Conservation (phyloP, 441 rosid genomes). For the Gossypium aridum region DNA sequence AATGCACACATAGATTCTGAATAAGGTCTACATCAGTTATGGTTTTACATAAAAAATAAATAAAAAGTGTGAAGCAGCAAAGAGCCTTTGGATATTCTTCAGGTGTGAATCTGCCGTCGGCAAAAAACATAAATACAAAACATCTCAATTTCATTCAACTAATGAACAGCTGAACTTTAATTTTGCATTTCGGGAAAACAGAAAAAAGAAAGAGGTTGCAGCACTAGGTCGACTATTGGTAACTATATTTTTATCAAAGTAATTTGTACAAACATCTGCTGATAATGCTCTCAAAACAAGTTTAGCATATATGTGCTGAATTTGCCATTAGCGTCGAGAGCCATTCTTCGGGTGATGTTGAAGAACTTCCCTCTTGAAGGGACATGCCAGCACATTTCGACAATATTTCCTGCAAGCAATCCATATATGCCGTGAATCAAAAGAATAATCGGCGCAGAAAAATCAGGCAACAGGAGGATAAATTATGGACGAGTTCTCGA, state of each 20-base stretch:
- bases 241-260: neutral
- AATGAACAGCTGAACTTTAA: neutral
- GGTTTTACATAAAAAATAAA: neutral
- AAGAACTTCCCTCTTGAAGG: constrained; percentile 21
- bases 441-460: neutral
- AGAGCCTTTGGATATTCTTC: neutral
- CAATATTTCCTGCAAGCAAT: constrained; percentile 22
- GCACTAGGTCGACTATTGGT: neutral
- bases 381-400: constrained; percentile 23
- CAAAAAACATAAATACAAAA: neutral
- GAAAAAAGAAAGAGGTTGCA: neutral
- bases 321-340: constrained; percentile 12
- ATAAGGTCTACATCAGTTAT: neutral
- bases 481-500: neutral
- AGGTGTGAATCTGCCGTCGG: neutral
- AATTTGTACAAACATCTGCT: neutral
- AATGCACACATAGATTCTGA: neutral
- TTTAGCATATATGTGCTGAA: constrained; percentile 5
- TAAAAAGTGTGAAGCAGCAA: neutral
- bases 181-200: neutral
- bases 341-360: constrained; percentile 11
- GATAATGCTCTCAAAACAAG: neutral
- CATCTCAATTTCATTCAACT: constrained; percentile 8
- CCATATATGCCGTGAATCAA: neutral
- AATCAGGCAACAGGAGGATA: neutral